Evolutionary conservation across 257 asterid genomes (phyloP), one percentile per base, ranked within the genome.

Genomic region (Solanum chaucha): DNA sequence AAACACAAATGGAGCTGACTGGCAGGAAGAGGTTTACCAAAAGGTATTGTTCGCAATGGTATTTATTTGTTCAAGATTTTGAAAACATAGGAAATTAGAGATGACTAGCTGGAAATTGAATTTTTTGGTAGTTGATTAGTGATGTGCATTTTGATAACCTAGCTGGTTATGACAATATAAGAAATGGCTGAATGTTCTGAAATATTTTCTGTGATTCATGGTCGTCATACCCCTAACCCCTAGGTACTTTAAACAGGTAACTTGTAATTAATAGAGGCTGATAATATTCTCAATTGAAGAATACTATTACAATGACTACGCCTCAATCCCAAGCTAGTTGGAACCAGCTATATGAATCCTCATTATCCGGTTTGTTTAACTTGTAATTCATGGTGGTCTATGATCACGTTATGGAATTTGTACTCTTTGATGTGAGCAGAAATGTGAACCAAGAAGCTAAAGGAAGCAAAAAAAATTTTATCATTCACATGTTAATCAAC

Each of bases 1-100:
- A 85, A 92, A 91, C 88, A 88, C 90, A 41, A 91, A 80, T 89
- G 92, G 90, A 61, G 95, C 94, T 85, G 99, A 95, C 58, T 95
- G 98, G 98, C 98, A 94, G 90, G 99, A 97, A 88, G 99, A 95
- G 88, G 89, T 91, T 82, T 94, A 92, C 92, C 97, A 97, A 86
- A 97, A 95, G 99, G 70, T 46, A 85, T 65, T 84, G 77, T 65
- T 75, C 48, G 38, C 9, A 24, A 24, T 78, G 38, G 64, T 51
- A 34, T 68, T 38, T 72, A 15, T 51, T 87, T 17, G 17, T 6
- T 5, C 20, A 14, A 3, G 24, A 4, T 83, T 24, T 67, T 71
- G 48, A 41, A 8, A 61, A 35, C 64, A 32, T 4, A n/a, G 51
- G 77, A 84, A 19, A 26, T 61, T 73, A 72, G 36, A 15, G 48